Conservation (phyloP, 495 filamentous ascomycete species). For the Lineolata rhizophorae region DNA sequence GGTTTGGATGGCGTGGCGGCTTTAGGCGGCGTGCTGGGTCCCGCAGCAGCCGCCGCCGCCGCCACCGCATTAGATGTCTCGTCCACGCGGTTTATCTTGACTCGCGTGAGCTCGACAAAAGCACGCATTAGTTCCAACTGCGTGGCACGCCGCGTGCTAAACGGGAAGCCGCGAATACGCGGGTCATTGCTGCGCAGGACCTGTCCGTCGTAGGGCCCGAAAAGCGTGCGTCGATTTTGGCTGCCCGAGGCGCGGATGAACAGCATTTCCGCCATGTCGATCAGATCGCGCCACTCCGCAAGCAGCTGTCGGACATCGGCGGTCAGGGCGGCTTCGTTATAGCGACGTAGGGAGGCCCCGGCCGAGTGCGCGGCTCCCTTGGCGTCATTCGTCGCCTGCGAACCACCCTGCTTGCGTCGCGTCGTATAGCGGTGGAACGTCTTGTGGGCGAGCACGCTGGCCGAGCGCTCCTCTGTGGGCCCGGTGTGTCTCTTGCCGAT, state of each 20-base stretch:
- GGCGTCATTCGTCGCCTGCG: constrained; percentile 79
- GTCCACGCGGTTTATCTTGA: constrained; percentile 60
- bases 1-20: constrained; percentile 15
- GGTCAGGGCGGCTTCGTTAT: constrained; percentile 76
- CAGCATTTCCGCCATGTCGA: constrained; percentile 60
- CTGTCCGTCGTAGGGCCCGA: constrained; percentile 77
- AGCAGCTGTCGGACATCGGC: constrained; percentile 65
- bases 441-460: constrained; percentile 78
- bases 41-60: constrained; percentile 11
- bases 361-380: constrained; percentile 89
- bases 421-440: constrained; percentile 97
- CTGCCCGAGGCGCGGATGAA: constrained; percentile 80
- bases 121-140: constrained; percentile 83
- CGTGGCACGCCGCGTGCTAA: constrained; percentile 83
- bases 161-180: constrained; percentile 75
- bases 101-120: constrained; percentile 77
- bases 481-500: constrained; percentile 46
- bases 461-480: constrained; percentile 53
- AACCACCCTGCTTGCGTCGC: constrained; percentile 81
- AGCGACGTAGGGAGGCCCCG: constrained; percentile 68
- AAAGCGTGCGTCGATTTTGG: constrained; percentile 65
- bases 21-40: constrained; percentile 7
- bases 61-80: constrained; percentile 30
- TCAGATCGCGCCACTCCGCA: constrained; percentile 57
- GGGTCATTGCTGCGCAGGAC: constrained; percentile 62